Percentiles rank a stretch among this genome's conserved stretches.
phyloP scores from a whole-genome alignment of 108 stramenopile genomes.

The Cylindrotheca fusiformis region DNA sequence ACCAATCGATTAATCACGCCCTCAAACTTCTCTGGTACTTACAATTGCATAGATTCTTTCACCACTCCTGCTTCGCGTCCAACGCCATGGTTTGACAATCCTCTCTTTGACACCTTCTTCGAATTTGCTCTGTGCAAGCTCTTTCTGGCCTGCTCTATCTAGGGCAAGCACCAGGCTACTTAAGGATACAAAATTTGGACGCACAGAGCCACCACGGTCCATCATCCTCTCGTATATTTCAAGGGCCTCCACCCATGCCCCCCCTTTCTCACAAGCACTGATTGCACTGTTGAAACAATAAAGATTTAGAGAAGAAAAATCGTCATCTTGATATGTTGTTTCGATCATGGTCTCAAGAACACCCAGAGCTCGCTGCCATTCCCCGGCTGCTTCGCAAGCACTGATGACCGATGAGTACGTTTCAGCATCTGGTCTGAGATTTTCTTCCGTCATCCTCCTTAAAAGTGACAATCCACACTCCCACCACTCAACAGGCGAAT shows the following conservation, averaged over 20 bases:
- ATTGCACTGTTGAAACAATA: slow-evolving; percentile 79
- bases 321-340: slow-evolving; percentile 1
- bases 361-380: slow-evolving; percentile 79
- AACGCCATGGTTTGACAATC: slow-evolving; percentile 45
- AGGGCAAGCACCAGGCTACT: slow-evolving; percentile 65
- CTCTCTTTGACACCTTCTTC: slow-evolving; percentile 44
- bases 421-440: slow-evolving; percentile 54
- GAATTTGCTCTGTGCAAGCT: slow-evolving; percentile 60
- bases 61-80: slow-evolving; percentile 13
- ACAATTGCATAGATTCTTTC: slow-evolving; percentile 24
- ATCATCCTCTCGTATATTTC: slow-evolving; percentile 65
- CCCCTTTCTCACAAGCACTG: slow-evolving; percentile 73
- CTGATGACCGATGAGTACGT: slow-evolving; percentile 65
- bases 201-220: slow-evolving; percentile 21
- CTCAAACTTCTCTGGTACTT: slow-evolving; percentile 3
- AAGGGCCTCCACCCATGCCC: slow-evolving; percentile 77
- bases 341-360: slow-evolving; percentile 55
- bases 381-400: slow-evolving; percentile 70
- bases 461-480: slow-evolving; percentile 64
- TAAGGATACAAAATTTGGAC: slow-evolving; percentile 64
- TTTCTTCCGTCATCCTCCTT: slow-evolving; percentile 67
- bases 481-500: slow-evolving; percentile 58
- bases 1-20: not conserved
- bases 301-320: slow-evolving; percentile 36
- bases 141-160: slow-evolving; percentile 62